Evolutionary conservation across 2,329 filamentous ascomycete genomes (phyloP), one percentile per base, ranked within the genome.

Genomic region (Microdochium trichocladiopsis): DNA sequence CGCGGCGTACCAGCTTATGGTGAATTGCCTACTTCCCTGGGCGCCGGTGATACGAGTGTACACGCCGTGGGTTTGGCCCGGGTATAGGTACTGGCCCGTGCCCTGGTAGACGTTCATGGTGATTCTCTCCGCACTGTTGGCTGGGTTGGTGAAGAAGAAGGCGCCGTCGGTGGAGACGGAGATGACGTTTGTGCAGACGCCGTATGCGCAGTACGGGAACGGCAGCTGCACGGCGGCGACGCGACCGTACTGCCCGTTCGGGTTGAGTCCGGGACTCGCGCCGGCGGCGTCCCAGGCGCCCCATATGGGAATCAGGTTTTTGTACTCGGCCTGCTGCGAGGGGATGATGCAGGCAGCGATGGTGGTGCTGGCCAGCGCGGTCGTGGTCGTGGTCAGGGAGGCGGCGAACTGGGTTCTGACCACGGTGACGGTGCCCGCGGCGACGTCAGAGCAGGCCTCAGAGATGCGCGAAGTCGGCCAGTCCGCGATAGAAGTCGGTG

Each of bases 301-400:
- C 37, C 69, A 69, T 59, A 67, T 70, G 2, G 68, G 65, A 53
- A 69, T 69, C 0, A 69, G 70, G 51, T 72, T 72, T 31, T 72
- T 54, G 43, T 71, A 65, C 51, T 62, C 63, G 70, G 72, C 72
- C 48, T 72, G 60, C 14, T 11, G 10, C 10, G 10, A 12, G 36
- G 36, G 36, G 8, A 41, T 16, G 11, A 41, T 16, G n/a, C 36
- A 41, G 11, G 36, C n/a, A 6, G 36, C 10, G 8, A 41, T 6
- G 36, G 36, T 41, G 36, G 36, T 41, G 36, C 8, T 41, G 10
- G 36, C 36, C 5, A 41, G 11, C 10, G n/a, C 36, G 6, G 36
- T 41, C 5, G 36, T 41, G 36, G 36, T 41, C 5, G 36, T 41
- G 11, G 36, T 41, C 36, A 9, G 36, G 36, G 36, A 41, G n/a